Evolutionary conservation across 23 red algal species (phyloP).

Genomic region (Gracilaria domingensis): DNA sequence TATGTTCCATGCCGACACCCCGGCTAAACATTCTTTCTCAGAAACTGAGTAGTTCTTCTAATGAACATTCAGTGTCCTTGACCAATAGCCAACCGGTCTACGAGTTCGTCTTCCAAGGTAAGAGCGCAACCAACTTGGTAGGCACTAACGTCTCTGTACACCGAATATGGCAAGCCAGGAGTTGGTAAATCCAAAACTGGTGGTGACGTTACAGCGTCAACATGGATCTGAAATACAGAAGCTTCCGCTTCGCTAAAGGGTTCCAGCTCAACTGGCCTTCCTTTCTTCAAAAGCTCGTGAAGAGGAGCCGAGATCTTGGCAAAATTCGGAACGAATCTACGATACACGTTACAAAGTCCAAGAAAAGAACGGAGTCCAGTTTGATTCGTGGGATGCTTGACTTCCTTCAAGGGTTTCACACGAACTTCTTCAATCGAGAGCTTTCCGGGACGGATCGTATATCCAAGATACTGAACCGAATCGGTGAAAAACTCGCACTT

Average conservation of each 20-base stretch:
- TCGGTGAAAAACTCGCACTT: constrained; percentile 41
- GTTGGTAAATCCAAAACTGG: neutral
- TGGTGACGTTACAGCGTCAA: neutral
- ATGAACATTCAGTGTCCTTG: no score
- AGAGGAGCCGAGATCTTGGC: neutral
- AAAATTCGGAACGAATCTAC: neutral
- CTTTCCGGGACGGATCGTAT: constrained; percentile 5
- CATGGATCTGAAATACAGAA: neutral
- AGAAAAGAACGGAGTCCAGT: constrained; percentile 25
- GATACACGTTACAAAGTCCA: constrained; percentile 32
- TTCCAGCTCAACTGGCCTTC: neutral
- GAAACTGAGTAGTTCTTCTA: no score
- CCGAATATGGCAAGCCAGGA: neutral
- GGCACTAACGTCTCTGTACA: neutral
- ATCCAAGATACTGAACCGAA: constrained; percentile 25
- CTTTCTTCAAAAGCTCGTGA: neutral
- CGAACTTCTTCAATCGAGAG: constrained; percentile 1
- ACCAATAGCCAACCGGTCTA: neutral
- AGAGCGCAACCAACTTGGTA: constrained; percentile 25
- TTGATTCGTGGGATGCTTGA: neutral
- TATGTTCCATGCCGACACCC: no score
- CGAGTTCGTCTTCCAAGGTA: neutral
- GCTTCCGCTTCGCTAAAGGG: neutral
- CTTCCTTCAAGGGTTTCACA: neutral
- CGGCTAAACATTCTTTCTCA: no score